Percentiles rank a stretch among this genome's conserved stretches.
Evolutionary conservation across 2,329 filamentous ascomycete genomes (phyloP).

Genomic region (Pseudogymnoascus sp.): DNA sequence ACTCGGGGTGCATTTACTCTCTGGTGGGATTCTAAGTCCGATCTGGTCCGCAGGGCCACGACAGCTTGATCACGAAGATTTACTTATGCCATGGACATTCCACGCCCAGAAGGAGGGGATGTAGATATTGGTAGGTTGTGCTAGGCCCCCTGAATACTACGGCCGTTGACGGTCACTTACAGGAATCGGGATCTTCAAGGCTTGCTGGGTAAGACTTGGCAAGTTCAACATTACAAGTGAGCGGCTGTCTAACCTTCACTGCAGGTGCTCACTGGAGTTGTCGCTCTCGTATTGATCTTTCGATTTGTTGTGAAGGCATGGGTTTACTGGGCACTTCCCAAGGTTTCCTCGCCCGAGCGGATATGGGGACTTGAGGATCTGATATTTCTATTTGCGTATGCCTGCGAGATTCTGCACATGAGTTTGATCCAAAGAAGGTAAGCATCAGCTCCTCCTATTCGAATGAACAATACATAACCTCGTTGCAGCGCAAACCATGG

Average conservation of each 20-base stretch:
- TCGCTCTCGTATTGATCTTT: constrained; percentile 15
- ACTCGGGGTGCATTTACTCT: not conserved
- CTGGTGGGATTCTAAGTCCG: not conserved
- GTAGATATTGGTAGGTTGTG: constrained; percentile 7
- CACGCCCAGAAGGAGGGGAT: not conserved
- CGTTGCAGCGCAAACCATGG: constrained; percentile 25
- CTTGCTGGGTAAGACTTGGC: not conserved
- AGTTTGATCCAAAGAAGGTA: constrained; percentile 28
- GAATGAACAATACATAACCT: not conserved
- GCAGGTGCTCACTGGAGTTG: constrained; percentile 6
- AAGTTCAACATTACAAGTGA: not conserved
- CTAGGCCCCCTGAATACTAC: not conserved
- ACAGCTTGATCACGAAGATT: not conserved
- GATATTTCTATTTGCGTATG: constrained; percentile 27
- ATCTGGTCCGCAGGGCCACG: not conserved
- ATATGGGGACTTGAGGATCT: constrained; percentile 31
- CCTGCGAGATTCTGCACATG: constrained; percentile 30
- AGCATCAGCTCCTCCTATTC: not conserved
- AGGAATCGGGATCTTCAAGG: constrained; percentile 4
- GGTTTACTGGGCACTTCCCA: constrained; percentile 28
- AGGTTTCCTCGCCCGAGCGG: constrained; percentile 27
- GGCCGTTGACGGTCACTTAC: not conserved
- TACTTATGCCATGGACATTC: not conserved
- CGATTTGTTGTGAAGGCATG: constrained; percentile 24
- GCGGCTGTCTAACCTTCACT: not conserved